A percentile compares a stretch with the other conserved stretches of the same genome.
Evolutionary conservation across 2,329 filamentous ascomycete genomes (phyloP).

Genomic region (Fusarium abutilonis): DNA sequence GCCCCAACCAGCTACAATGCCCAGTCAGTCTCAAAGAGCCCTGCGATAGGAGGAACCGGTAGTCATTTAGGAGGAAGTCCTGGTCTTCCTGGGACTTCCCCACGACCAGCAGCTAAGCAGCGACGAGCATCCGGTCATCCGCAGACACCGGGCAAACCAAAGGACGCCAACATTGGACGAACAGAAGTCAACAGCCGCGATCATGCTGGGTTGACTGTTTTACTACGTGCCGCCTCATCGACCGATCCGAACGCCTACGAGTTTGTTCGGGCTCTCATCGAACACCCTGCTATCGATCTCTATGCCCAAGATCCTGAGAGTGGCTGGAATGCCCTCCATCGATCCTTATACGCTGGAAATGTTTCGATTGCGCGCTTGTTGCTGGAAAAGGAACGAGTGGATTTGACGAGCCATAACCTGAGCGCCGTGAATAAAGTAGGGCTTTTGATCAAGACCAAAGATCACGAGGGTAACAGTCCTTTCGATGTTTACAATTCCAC

Average conservation of each 20-base stretch:
- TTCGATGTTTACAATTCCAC: slow-evolving; percentile 93
- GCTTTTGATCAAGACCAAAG: slow-evolving; percentile 91
- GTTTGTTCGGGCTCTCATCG: slow-evolving; percentile 82
- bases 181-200: slow-evolving; percentile 88
- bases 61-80: slow-evolving; percentile 52
- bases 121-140: slow-evolving; percentile 64
- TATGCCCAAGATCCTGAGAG: slow-evolving; percentile 90
- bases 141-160: slow-evolving; percentile 55
- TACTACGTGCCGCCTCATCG: slow-evolving; percentile 86
- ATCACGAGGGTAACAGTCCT: slow-evolving; percentile 92
- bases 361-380: slow-evolving; percentile 85
- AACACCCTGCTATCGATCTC: slow-evolving; percentile 84
- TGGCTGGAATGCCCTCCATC: slow-evolving; percentile 94
- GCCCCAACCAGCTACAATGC: slow-evolving; percentile 71
- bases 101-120: slow-evolving; percentile 59
- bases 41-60: slow-evolving; percentile 54
- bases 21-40: slow-evolving; percentile 65
- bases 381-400: slow-evolving; percentile 77
- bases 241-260: slow-evolving; percentile 71
- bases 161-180: slow-evolving; percentile 59
- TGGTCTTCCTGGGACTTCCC: slow-evolving; percentile 59
- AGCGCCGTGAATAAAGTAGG: slow-evolving; percentile 70
- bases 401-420: slow-evolving; percentile 68
- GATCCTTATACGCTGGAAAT: slow-evolving; percentile 90
- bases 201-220: slow-evolving; percentile 79